A percentile compares a stretch with the other conserved stretches of the same genome.
Evolutionary conservation across 306 rosid species (phyloP).

Genomic region (Quercus bicolor): DNA sequence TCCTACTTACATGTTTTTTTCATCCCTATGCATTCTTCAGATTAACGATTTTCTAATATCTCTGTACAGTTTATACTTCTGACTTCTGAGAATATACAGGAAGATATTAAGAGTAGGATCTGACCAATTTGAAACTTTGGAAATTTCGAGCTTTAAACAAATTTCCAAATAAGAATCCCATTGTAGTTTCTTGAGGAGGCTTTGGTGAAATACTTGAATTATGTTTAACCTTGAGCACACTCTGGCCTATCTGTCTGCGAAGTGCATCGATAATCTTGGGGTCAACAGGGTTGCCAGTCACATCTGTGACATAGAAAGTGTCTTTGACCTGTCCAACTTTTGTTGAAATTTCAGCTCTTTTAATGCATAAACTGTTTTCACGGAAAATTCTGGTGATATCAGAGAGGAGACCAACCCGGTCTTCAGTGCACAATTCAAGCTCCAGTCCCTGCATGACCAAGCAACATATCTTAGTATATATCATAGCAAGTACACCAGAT

Average conservation of each 20-base stretch:
- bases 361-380: constrained; percentile 81
- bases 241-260: constrained; percentile 68
- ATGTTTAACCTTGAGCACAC: constrained; percentile 60
- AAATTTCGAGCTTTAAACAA: constrained; percentile 70
- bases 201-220: constrained; percentile 43
- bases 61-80: constrained; percentile 26
- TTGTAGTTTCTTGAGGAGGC: constrained; percentile 46
- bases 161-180: constrained; percentile 65
- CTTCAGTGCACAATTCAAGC: constrained; percentile 73
- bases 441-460: constrained; percentile 73
- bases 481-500: not conserved
- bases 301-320: constrained; percentile 81
- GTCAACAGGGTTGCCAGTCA: constrained; percentile 75
- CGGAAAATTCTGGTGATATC: constrained; percentile 90
- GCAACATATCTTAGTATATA: constrained; percentile 23
- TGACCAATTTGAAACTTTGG: constrained; percentile 64
- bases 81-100: constrained; percentile 29
- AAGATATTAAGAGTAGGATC: constrained; percentile 62
- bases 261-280: constrained; percentile 70
- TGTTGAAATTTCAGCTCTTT: constrained; percentile 90
- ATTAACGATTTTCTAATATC: not conserved
- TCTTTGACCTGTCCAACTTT: constrained; percentile 63
- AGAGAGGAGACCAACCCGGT: constrained; percentile 81
- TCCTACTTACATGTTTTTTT: constrained; percentile 14
- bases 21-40: not conserved